A percentile compares a stretch with the other conserved stretches of the same genome.
Conservation (phyloP, 306 rosid species). For the Cucumis sativus region Cucumber_9930_V3 NC_026657.2:14823001-14823500, state of each 20-base stretch:
- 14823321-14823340: neutral
- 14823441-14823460: constrained; percentile 51
- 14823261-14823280: neutral
- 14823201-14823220: neutral
- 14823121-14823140: neutral
- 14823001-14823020: too few species aligned
- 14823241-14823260: neutral
- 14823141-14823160: neutral
- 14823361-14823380: constrained; percentile 75
- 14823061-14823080: neutral
- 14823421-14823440: constrained; percentile 67
- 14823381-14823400: constrained; percentile 70
- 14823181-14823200: neutral
- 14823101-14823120: neutral
- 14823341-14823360: neutral
- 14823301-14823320: neutral
- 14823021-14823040: too few species aligned
- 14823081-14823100: neutral
- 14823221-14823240: neutral
- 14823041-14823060: too few species aligned
- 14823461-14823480: constrained; percentile 5
- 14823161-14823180: neutral
- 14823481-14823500: neutral
- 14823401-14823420: constrained; percentile 86
- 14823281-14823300: neutral